Percentiles rank a stretch among this genome's conserved stretches.
Conservation (phyloP, 1,284 basidiomycete species). For the Mrakiaceae sp. region DNA sequence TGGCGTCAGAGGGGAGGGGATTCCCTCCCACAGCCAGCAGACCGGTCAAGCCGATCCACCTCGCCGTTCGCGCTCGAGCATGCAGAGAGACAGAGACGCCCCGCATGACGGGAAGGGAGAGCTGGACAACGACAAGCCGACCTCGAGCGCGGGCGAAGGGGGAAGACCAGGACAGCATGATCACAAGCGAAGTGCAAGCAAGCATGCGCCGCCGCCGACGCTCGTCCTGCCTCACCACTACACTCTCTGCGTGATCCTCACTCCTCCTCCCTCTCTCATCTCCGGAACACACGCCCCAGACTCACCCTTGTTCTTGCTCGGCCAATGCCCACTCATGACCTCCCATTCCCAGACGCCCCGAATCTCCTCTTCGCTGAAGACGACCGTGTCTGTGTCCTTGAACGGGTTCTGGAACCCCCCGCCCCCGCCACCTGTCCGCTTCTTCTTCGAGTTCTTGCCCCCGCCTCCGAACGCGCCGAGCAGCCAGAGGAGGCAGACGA, state of each 20-base stretch:
- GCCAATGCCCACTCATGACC: conserved; percentile 78
- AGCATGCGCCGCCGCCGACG: no score
- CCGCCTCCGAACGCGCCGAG: conserved; percentile 27
- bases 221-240: no score
- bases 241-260: no score
- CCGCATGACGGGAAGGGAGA: no score
- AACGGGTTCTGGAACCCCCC: conserved; percentile 58
- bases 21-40: conserved; percentile 10
- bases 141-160: background rate
- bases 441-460: conserved; percentile 31
- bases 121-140: no score
- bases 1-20: no score
- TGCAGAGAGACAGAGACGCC: no score
- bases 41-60: background rate
- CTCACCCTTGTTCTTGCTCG: conserved; percentile 61
- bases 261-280: background rate
- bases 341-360: conserved; percentile 90
- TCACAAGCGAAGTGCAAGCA: no score
- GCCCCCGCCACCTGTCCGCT: conserved; percentile 36
- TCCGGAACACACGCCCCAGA: conserved; percentile 18
- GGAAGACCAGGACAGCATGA: no score
- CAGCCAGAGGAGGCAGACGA: conserved; percentile 42
- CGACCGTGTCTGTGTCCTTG: conserved; percentile 58
- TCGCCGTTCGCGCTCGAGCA: no score
- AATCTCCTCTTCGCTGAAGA: conserved; percentile 63